phyloP scores from a whole-genome alignment of 768 basidiomycete genomes.

The Naganishia friedmannii region DNA sequence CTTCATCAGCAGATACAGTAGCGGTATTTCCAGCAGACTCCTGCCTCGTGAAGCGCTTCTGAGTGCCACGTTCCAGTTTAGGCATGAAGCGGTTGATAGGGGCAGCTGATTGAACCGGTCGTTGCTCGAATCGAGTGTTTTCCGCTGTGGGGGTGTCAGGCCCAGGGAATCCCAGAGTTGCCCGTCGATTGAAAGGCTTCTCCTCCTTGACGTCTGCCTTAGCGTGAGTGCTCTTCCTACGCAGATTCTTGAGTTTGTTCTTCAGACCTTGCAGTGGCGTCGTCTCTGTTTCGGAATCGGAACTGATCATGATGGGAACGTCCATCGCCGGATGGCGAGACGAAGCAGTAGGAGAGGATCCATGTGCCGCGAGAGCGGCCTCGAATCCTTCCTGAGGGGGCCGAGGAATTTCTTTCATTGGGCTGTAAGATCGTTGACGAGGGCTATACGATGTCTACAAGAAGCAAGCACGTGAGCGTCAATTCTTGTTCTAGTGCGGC shows the following conservation, averaged over 20 bases:
- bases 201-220: conserved; percentile 14
- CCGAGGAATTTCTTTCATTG: not conserved
- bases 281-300: not conserved
- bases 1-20: not conserved
- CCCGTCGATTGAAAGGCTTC: conserved; percentile 16
- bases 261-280: conserved; percentile 15
- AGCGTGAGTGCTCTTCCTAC: conserved; percentile 8
- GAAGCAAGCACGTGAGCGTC: not conserved
- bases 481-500: not conserved
- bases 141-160: not conserved
- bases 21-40: not conserved
- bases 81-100: conserved; percentile 18
- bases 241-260: conserved; percentile 10
- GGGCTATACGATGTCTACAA: not conserved
- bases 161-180: not conserved
- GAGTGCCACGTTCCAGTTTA: not conserved
- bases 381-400: not conserved
- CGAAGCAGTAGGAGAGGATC: not conserved
- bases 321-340: conserved; percentile 1
- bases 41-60: not conserved
- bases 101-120: conserved; percentile 7
- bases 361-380: not conserved
- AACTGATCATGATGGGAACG: not conserved
- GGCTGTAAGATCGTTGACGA: not conserved
- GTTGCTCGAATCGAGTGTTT: not conserved